Percentiles rank a stretch among this genome's conserved stretches.
Conservation (phyloP, 129 eudicot species). For the Sambucus nigra region DNA sequence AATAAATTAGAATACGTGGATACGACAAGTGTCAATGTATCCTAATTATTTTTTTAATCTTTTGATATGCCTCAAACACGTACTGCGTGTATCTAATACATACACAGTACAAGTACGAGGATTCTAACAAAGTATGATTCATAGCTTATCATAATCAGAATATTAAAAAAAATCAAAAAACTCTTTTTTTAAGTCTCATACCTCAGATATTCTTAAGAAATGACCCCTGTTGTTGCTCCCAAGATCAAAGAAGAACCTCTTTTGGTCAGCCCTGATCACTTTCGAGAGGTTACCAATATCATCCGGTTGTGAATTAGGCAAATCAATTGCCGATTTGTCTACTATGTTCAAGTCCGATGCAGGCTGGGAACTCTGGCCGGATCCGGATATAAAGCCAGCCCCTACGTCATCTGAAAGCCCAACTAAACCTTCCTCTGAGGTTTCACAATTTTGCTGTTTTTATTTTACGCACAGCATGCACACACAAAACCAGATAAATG, state of each 20-base stretch:
- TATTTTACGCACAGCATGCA: background rate
- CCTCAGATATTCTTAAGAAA: constrained; percentile 95
- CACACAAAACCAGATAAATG: too few species aligned
- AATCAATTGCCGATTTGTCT: constrained; percentile 56
- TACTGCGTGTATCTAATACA: too few species aligned
- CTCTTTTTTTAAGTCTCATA: too few species aligned
- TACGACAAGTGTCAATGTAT: too few species aligned
- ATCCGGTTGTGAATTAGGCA: constrained; percentile 61
- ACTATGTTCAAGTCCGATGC: constrained; percentile 45
- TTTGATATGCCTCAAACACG: too few species aligned
- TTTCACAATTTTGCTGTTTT: constrained; percentile 59
- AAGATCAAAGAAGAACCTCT: constrained; percentile 95
- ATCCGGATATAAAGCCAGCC: constrained; percentile 88
- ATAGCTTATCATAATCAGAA: too few species aligned
- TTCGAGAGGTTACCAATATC: constrained; percentile 74
- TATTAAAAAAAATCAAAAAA: too few species aligned
- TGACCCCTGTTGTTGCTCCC: constrained; percentile 97
- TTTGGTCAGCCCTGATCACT: constrained; percentile 95
- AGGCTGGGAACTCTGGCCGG: constrained; percentile 73
- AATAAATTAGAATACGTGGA: too few species aligned
- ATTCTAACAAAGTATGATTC: too few species aligned
- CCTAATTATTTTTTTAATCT: too few species aligned
- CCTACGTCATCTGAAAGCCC: constrained; percentile 99
- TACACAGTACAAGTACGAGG: too few species aligned
- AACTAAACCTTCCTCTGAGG: constrained; percentile 62